Evolutionary conservation across 352 stramenopile species (phyloP).

Genomic region (Aphanomyces stellatus): DNA sequence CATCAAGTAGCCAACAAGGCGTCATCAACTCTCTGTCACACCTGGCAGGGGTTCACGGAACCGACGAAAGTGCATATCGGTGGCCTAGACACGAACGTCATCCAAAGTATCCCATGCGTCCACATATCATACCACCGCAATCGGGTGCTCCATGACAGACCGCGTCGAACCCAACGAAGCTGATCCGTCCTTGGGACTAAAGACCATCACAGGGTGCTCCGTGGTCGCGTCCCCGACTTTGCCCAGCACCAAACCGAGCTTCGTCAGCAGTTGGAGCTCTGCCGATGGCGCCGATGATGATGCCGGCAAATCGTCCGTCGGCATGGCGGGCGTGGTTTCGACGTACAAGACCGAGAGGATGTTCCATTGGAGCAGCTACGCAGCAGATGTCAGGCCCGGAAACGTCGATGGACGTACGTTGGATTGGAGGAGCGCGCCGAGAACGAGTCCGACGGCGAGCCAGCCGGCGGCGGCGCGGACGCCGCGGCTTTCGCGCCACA

Average conservation of each 20-base stretch:
- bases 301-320: not conserved
- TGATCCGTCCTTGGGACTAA: not conserved
- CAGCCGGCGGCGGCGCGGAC: not conserved
- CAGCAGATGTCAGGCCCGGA: not conserved
- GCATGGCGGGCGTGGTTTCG: not conserved
- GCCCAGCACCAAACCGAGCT: slow-evolving; percentile 1
- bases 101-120: not conserved
- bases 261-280: not conserved
- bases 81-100: slow-evolving; percentile 1
- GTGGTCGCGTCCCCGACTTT: slow-evolving; percentile 12
- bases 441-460: not conserved
- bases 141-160: slow-evolving; percentile 1
- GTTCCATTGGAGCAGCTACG: slow-evolving; percentile 9
- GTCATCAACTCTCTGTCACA: slow-evolving; percentile 33
- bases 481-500: not conserved
- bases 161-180: not conserved
- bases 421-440: slow-evolving; percentile 3
- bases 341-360: slow-evolving; percentile 16
- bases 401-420: slow-evolving; percentile 1
- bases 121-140: slow-evolving; percentile 2
- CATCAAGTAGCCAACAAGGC: slow-evolving; percentile 32
- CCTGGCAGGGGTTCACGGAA: slow-evolving; percentile 73
- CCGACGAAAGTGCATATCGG: slow-evolving; percentile 66
- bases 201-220: slow-evolving; percentile 18
- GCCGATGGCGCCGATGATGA: not conserved